Evolutionary conservation across 768 basidiomycete species (phyloP), one percentile per base, ranked within the genome.

Genomic region (Trametes gibbosa): DNA sequence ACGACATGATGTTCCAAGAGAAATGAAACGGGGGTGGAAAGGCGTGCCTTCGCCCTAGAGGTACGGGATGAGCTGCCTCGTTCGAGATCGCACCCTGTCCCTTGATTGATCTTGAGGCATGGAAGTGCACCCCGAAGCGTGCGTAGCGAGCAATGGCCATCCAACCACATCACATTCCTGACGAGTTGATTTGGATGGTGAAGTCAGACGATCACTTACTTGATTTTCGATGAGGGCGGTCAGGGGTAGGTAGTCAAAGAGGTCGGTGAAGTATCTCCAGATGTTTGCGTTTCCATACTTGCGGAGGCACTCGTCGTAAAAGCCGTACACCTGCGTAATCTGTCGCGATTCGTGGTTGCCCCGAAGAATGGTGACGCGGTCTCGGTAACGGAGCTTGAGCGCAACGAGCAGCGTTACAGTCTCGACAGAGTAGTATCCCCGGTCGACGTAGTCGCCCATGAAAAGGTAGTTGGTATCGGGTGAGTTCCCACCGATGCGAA

Each of bases 271-370:
- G 81, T 87, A 96, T 69, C 96, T 89, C 97, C 97, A 99, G 34
- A 99, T 96, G 71, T 98, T 98, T 70, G 96, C 95, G 77, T 98
- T 98, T 52, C 97, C 97, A 76, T 99, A 99, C 81, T 99, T 99
- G 74, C 97, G 87, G 72, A 98, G 81, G 72, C 97, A 99, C 75
- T 99, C 97, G 80, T 99, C 97, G 75, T 99, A 99, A 72, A 99
- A 99, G 42, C 97, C 97, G 69, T 99, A 99, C 19, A 99, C 97
- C 74, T 99, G 97, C 25, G 97, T 99, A 81, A 99, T 99, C 81
- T 99, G 97, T 69, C 97, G 85, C 65, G 91, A 94, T 76, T 99
- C 97, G 81, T 99, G 97, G 75, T 99, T 98, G 41, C 97, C 97
- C 63, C 97, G 89, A 41, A 99, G 81, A 71, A 99, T 96, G 58